phyloP scores from a whole-genome alignment of 129 eudicot species.

The Silybum marianum region DNA sequence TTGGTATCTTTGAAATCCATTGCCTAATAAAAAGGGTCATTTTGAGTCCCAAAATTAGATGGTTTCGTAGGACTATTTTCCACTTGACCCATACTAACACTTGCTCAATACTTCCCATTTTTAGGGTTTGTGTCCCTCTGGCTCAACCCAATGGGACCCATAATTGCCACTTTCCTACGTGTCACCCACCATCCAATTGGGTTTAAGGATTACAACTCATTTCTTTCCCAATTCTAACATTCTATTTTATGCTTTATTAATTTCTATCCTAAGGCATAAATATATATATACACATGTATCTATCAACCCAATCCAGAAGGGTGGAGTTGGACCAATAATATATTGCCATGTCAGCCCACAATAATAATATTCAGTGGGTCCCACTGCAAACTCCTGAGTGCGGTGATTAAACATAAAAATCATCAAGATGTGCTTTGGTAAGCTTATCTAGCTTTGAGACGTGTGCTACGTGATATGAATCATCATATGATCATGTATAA shows the following conservation, averaged over 20 bases:
- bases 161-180: constrained; percentile 27
- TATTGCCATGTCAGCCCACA: constrained; percentile 41
- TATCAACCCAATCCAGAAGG: constrained; percentile 28
- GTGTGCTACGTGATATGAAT: constrained; percentile 26
- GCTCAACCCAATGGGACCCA: constrained; percentile 31
- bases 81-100: constrained; percentile 41
- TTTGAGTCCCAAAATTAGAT: constrained; percentile 23
- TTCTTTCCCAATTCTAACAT: constrained; percentile 14
- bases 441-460: constrained; percentile 42
- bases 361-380: constrained; percentile 21
- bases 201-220: constrained; percentile 50
- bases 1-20: constrained; percentile 19
- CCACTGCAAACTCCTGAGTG: constrained; percentile 9
- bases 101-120: constrained; percentile 32
- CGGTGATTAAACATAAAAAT: constrained; percentile 3
- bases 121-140: constrained; percentile 31
- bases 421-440: constrained; percentile 34
- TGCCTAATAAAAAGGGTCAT: constrained; percentile 22
- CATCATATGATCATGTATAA: neutral
- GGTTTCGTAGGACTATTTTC: constrained; percentile 36
- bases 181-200: constrained; percentile 48
- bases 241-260: constrained; percentile 15
- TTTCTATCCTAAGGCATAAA: constrained; percentile 14
- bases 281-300: constrained; percentile 11
- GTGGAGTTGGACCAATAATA: constrained; percentile 8